Conservation (phyloP, 768 basidiomycete genomes). For the Amanita subjunquillea region DNA sequence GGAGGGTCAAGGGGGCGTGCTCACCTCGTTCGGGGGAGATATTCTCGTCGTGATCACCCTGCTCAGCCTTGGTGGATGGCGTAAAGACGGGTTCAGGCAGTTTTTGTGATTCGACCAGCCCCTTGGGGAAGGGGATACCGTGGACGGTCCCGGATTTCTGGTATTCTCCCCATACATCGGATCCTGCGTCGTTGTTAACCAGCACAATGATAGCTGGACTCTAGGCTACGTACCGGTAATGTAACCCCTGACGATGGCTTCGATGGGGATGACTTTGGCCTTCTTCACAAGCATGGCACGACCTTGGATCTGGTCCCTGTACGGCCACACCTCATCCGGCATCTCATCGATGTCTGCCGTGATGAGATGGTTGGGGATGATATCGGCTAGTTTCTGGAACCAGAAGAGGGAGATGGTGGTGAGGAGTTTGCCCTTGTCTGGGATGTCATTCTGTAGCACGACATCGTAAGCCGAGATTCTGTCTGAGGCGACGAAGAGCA, state of each 20-base stretch:
- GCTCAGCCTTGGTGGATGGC: constrained; percentile 93
- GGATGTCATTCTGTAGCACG: constrained; percentile 88
- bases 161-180: constrained; percentile 86
- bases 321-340: constrained; percentile 68
- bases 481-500: constrained; percentile 93
- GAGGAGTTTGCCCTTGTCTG: constrained; percentile 84
- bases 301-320: constrained; percentile 70
- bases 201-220: background rate
- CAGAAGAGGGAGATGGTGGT: constrained; percentile 91
- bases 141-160: constrained; percentile 82
- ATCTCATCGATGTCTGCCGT: constrained; percentile 70
- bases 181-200: constrained; percentile 43
- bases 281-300: constrained; percentile 87
- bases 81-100: constrained; percentile 84
- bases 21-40: constrained; percentile 75
- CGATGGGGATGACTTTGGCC: constrained; percentile 82
- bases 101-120: constrained; percentile 77
- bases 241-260: constrained; percentile 95
- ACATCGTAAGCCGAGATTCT: constrained; percentile 97
- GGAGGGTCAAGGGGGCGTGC: constrained; percentile 6
- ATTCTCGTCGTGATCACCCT: constrained; percentile 93
- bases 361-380: constrained; percentile 87
- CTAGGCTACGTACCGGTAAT: constrained; percentile 58
- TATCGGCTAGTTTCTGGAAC: constrained; percentile 73
- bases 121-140: constrained; percentile 65